Conservation (phyloP, 192 early-diverging fungal species). For the Chytriomyces sp. region DNA sequence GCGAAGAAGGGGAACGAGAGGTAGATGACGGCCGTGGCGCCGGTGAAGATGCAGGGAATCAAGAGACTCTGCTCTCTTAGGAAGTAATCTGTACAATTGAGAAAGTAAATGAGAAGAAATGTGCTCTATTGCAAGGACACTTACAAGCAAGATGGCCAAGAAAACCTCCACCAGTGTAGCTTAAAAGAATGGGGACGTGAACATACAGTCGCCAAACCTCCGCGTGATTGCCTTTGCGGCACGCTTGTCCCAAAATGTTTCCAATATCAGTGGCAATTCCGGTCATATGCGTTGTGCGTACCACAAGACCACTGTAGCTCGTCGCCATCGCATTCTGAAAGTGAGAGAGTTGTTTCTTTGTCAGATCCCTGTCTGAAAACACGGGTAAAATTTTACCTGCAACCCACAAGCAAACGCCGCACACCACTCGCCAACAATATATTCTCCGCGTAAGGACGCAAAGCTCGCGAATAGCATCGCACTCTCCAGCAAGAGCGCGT, state of each 20-base stretch:
- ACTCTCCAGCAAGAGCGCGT: conserved; percentile 47
- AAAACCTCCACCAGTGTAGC: conserved; percentile 45
- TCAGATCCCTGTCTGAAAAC: too few relatives aligned
- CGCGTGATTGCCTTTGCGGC: conserved; percentile 45
- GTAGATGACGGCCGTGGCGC: conserved; percentile 45
- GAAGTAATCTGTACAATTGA: background rate
- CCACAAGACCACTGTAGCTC: conserved; percentile 53
- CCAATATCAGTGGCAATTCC: conserved; percentile 60
- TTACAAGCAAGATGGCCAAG: conserved; percentile 38
- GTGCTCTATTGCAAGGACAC: background rate
- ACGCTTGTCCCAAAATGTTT: conserved; percentile 58
- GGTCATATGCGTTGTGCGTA: conserved; percentile 63
- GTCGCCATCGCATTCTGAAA: conserved; percentile 58
- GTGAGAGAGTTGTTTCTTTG: too few relatives aligned
- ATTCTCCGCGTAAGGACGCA: conserved; percentile 43
- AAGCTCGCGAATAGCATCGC: conserved; percentile 48
- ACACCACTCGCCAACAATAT: conserved; percentile 57
- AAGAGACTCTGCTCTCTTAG: conserved; percentile 24
- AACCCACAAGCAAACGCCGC: conserved; percentile 61
- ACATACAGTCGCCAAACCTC: conserved; percentile 57
- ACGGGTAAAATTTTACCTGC: too few relatives aligned
- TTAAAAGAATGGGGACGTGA: conserved; percentile 50
- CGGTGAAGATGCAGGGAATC: conserved; percentile 50
- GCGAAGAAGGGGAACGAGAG: conserved; percentile 50
- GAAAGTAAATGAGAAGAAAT: background rate